Percentiles rank a stretch among this genome's conserved stretches.
Conservation (phyloP, 2,329 filamentous ascomycete genomes). For the Aspergillus quadricinctus region DNA sequence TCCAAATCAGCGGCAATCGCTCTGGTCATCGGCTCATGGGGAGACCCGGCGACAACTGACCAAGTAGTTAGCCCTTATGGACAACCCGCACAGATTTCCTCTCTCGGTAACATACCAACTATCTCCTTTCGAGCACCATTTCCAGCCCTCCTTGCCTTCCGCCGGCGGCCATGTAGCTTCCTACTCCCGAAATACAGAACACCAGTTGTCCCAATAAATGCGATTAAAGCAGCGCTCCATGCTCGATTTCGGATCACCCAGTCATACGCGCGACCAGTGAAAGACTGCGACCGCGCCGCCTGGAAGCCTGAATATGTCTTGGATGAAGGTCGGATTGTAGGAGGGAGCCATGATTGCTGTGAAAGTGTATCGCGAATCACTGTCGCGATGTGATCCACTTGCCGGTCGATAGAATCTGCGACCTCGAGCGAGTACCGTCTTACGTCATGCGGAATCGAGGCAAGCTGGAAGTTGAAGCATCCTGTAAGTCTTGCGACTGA, state of each 20-base stretch:
- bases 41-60: slow-evolving; percentile 80
- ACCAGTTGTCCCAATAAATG: slow-evolving; percentile 63
- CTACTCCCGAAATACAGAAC: slow-evolving; percentile 59
- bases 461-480: slow-evolving; percentile 40
- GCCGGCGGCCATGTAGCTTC: slow-evolving; percentile 55
- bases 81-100: slow-evolving; percentile 9
- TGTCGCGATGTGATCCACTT: slow-evolving; percentile 71
- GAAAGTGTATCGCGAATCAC: slow-evolving; percentile 66
- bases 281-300: slow-evolving; percentile 33
- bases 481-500: slow-evolving; percentile 9
- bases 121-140: slow-evolving; percentile 88
- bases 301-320: slow-evolving; percentile 19
- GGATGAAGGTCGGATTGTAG: slow-evolving; percentile 57
- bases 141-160: slow-evolving; percentile 71
- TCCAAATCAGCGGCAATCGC: slow-evolving; percentile 84
- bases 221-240: slow-evolving; percentile 64
- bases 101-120: slow-evolving; percentile 43
- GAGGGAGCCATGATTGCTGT: slow-evolving; percentile 67
- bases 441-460: slow-evolving; percentile 61
- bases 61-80: slow-evolving; percentile 8
- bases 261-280: slow-evolving; percentile 56
- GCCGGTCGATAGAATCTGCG: slow-evolving; percentile 73
- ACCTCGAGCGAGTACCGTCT: slow-evolving; percentile 66
- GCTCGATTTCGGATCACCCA: slow-evolving; percentile 73
- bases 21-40: slow-evolving; percentile 75